Percentiles rank a stretch among this genome's conserved stretches.
Evolutionary conservation across 768 basidiomycete species (phyloP).

Genomic region (Agaricus blazei): DNA sequence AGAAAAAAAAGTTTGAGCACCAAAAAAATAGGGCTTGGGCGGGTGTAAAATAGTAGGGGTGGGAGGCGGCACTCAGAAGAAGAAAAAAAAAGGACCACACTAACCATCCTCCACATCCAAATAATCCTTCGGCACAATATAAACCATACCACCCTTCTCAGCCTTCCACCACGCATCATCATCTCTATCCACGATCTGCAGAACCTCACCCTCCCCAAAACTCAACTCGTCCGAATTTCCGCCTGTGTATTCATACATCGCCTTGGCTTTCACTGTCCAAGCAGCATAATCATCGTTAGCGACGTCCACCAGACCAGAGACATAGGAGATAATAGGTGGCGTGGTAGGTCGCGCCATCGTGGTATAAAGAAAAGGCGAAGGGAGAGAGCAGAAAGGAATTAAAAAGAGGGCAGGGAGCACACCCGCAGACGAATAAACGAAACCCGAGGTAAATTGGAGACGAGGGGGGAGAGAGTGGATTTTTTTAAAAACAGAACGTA

Average conservation of each 20-base stretch:
- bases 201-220: constrained; percentile 73
- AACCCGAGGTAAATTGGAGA: neutral
- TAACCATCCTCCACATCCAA: constrained; percentile 87
- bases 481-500: neutral
- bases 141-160: constrained; percentile 79
- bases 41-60: neutral
- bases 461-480: no score
- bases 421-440: neutral
- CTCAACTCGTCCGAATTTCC: constrained; percentile 76
- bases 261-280: constrained; percentile 59
- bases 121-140: constrained; percentile 90
- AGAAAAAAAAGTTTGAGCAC: neutral
- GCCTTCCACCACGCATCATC: constrained; percentile 97
- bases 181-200: constrained; percentile 75
- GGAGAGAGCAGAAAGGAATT: no score
- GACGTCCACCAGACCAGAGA: neutral
- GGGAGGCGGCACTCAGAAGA: constrained; percentile 28
- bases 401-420: neutral
- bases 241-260: constrained; percentile 74
- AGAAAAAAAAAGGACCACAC: constrained; percentile 46
- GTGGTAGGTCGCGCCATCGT: neutral
- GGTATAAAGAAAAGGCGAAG: neutral
- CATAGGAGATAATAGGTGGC: neutral
- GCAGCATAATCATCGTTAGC: neutral
- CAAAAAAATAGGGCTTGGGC: neutral